These are phyloP conservation scores for Serendipita indica DNA, from an alignment of 768 basidiomycete genomes.

Conservation along the genomic window DNA sequence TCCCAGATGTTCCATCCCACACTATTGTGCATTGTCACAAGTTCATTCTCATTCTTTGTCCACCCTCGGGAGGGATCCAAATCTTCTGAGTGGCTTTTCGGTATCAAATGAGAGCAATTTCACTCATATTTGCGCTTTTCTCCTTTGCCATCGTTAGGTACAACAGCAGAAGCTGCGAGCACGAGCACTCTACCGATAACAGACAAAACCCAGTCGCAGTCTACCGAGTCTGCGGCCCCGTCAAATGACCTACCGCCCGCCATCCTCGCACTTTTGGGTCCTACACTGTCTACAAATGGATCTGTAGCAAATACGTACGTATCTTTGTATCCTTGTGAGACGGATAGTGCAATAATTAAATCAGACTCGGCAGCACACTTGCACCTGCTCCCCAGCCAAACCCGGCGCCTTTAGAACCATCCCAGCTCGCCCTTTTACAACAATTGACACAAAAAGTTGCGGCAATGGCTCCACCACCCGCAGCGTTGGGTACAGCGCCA, in stretches of 20 bases:
- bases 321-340: neutral
- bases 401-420: conserved; percentile 30
- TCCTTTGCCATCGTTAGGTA: conserved; percentile 12
- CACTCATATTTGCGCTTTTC: conserved; percentile 33
- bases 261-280: conserved; percentile 21
- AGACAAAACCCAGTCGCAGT: neutral
- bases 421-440: conserved; percentile 58
- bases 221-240: conserved; percentile 1
- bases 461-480: neutral
- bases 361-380: conserved; percentile 21
- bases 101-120: conserved; percentile 46
- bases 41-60: neutral
- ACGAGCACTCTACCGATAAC: neutral
- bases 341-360: neutral
- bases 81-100: conserved; percentile 69
- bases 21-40: conserved; percentile 14
- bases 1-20: conserved; percentile 6
- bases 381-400: conserved; percentile 20
- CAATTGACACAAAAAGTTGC: conserved; percentile 49
- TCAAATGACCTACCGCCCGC: conserved; percentile 7
- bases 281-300: conserved; percentile 18
- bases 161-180: neutral
- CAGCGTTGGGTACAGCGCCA: neutral
- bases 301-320: neutral
- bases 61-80: conserved; percentile 24